Evolutionary conservation across 1,139 yeast species (phyloP).

Genomic region (Hyphopichia pseudoburtonii): DNA sequence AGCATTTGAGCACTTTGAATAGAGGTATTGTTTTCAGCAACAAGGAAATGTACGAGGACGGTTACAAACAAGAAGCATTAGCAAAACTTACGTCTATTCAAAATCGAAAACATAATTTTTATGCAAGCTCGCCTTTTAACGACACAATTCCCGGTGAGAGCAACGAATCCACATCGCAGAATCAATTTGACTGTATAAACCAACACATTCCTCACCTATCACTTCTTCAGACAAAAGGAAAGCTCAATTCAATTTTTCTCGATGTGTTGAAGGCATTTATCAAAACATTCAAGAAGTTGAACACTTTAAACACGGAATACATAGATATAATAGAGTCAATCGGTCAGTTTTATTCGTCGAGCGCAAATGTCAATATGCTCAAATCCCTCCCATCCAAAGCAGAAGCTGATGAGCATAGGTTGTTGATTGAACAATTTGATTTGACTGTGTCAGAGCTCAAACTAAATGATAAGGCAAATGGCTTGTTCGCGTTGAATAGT

Average conservation of each 20-base stretch:
- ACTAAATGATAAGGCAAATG: conserved; percentile 9
- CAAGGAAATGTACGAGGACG: conserved; percentile 26
- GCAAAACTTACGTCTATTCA: conserved; percentile 19
- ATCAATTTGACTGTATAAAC: conserved; percentile 26
- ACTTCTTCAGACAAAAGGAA: conserved; percentile 29
- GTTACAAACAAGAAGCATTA: conserved; percentile 31
- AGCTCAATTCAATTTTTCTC: conserved; percentile 37
- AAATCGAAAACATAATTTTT: conserved; percentile 21
- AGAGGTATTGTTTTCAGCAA: conserved; percentile 37
- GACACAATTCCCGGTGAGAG: conserved; percentile 13
- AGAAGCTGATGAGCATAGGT: conserved; percentile 32
- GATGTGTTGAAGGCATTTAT: conserved; percentile 34
- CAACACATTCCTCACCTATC: conserved; percentile 31
- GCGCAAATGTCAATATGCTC: conserved; percentile 15
- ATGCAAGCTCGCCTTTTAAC: conserved; percentile 31
- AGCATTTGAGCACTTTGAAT: conserved; percentile 21
- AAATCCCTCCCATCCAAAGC: conserved; percentile 26
- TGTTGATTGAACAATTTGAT: conserved; percentile 34
- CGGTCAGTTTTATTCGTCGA: conserved; percentile 21
- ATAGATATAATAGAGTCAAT: conserved; percentile 29
- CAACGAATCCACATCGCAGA: conserved; percentile 22
- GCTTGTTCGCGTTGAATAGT: conserved; percentile 6
- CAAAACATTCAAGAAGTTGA: conserved; percentile 31
- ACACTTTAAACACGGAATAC: conserved; percentile 24
- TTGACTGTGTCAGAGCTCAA: conserved; percentile 20